Percentiles rank a stretch among this genome's conserved stretches.
Evolutionary conservation across 2,329 filamentous ascomycete genomes (phyloP).

Genomic region (Colletotrichum eleusines): DNA sequence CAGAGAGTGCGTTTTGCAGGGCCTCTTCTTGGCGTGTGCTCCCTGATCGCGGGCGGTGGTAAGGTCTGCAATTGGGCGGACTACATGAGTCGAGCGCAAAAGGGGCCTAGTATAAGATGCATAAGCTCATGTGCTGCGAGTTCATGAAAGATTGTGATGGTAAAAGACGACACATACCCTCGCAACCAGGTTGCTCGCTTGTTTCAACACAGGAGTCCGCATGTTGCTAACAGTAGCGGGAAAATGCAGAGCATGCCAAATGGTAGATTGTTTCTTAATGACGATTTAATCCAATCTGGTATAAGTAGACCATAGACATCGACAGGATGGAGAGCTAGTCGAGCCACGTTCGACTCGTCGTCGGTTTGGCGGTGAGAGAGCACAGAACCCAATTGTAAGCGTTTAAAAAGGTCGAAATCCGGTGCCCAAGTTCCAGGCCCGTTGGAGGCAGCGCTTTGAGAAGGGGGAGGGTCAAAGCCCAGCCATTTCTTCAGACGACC

Average conservation of each 20-base stretch:
- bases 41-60: conserved; percentile 33
- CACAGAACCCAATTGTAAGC: not conserved
- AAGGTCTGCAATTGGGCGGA: conserved; percentile 26
- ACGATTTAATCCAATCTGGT: not conserved
- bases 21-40: conserved; percentile 31
- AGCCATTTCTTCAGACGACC: conserved; percentile 37
- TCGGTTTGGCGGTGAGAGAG: conserved; percentile 4
- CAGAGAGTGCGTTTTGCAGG: conserved; percentile 33
- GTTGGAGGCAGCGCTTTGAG: conserved; percentile 20
- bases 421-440: conserved; percentile 4
- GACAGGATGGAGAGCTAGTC: not conserved
- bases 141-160: not conserved
- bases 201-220: conserved; percentile 31
- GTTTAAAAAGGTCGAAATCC: not conserved
- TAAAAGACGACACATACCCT: conserved; percentile 19
- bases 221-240: conserved; percentile 12
- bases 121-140: not conserved
- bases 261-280: not conserved
- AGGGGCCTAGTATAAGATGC: conserved; percentile 18
- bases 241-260: conserved; percentile 9
- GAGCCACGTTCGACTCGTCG: not conserved
- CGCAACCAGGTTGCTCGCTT: conserved; percentile 31
- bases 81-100: conserved; percentile 28
- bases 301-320: not conserved
- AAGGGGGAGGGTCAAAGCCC: conserved; percentile 35